Evolutionary conservation across 345 rosid species (phyloP).

Genomic region (Hirschfeldia incana): DNA sequence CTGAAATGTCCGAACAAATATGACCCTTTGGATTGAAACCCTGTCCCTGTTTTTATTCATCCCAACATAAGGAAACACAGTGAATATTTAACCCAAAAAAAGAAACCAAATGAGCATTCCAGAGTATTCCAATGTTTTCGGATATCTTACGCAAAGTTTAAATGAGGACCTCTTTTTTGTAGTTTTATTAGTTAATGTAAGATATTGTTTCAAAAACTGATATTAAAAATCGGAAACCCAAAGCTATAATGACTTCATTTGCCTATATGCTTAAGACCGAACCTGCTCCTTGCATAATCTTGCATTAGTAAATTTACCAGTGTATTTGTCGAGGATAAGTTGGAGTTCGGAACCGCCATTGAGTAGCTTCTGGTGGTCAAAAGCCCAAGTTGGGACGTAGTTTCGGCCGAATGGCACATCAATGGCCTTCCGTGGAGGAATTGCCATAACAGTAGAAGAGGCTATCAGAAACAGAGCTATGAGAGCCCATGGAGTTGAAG

Average conservation of each 20-base stretch:
- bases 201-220: not conserved
- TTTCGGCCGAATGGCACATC: conserved; percentile 67
- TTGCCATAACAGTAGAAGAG: conserved; percentile 44
- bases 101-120: not conserved
- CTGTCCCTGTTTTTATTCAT: conserved; percentile 56
- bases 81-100: not conserved
- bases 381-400: conserved; percentile 86
- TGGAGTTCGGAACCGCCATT: conserved; percentile 72
- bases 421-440: conserved; percentile 54
- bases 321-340: conserved; percentile 70
- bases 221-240: not conserved
- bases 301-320: conserved; percentile 45
- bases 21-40: conserved; percentile 78
- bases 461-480: conserved; percentile 40
- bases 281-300: not conserved
- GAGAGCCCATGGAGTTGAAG: conserved; percentile 32
- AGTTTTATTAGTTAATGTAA: not conserved
- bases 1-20: conserved; percentile 87
- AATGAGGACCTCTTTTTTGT: not conserved
- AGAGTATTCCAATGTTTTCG: not conserved
- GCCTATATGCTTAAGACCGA: not conserved
- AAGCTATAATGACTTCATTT: too few relatives aligned
- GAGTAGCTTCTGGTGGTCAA: conserved; percentile 75
- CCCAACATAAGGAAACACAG: not conserved
- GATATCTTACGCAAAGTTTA: not conserved